Evolutionary conservation across 257 asterid species (phyloP).

Genomic region (Capsicum pubescens): DNA sequence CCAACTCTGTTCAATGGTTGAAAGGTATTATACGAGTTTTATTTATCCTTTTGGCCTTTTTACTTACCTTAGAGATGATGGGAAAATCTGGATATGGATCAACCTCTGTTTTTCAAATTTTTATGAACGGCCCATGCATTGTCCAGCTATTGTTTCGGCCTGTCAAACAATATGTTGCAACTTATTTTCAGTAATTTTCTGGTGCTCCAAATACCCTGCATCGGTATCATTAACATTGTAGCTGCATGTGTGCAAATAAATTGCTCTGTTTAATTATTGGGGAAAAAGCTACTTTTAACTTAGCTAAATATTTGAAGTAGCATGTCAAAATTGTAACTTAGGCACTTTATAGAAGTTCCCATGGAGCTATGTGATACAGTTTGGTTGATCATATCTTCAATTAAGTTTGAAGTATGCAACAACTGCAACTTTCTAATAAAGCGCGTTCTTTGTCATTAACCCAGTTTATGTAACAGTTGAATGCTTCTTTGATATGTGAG

Average conservation of each 20-base stretch:
- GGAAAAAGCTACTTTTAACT: background rate
- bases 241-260: background rate
- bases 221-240: background rate
- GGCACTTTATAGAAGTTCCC: background rate
- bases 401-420: background rate
- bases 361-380: conserved; percentile 9
- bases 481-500: background rate
- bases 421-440: background rate
- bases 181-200: conserved; percentile 6
- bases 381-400: conserved; percentile 12
- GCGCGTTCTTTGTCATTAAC: background rate
- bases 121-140: conserved; percentile 1
- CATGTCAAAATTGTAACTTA: background rate
- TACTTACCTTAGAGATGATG: background rate
- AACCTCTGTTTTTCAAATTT: background rate
- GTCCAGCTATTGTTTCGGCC: background rate
- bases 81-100: background rate
- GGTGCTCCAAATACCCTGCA: background rate
- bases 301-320: background rate
- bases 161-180: background rate
- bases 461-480: background rate
- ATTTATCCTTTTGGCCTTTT: background rate
- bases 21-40: conserved; percentile 54
- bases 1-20: conserved; percentile 96
- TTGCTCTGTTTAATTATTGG: background rate